phyloP scores from a whole-genome alignment of 2,329 filamentous ascomycete genomes.

The Parastagonospora avenae region DNA sequence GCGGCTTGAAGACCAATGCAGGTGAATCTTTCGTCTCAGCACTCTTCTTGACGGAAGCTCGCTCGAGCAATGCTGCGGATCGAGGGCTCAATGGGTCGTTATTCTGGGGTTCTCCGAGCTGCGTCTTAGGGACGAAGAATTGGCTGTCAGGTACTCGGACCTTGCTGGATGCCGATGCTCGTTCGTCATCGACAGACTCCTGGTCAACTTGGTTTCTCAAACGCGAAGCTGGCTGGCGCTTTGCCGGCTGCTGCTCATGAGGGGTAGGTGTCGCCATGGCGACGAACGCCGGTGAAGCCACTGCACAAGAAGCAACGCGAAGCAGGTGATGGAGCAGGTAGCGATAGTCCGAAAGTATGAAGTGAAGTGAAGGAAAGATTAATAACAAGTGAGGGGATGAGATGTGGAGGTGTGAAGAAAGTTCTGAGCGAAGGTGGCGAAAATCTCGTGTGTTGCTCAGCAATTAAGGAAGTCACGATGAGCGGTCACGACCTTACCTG shows the following conservation, averaged over 20 bases:
- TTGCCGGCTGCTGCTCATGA: conserved; percentile 9
- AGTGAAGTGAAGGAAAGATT: neutral
- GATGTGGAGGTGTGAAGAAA: neutral
- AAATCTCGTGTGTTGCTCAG: conserved; percentile 11
- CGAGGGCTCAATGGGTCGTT: neutral
- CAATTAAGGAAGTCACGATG: conserved; percentile 18
- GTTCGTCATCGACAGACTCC: conserved; percentile 20
- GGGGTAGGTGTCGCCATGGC: conserved; percentile 18
- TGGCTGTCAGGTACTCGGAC: conserved; percentile 28
- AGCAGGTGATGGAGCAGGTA: neutral
- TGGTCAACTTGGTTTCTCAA: conserved; percentile 26
- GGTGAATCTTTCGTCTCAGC: neutral
- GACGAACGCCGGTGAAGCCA: neutral
- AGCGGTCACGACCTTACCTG: neutral
- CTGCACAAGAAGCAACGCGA: neutral
- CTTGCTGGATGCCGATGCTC: neutral
- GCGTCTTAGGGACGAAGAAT: conserved; percentile 22
- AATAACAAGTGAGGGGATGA: neutral
- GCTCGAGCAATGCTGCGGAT: conserved; percentile 2
- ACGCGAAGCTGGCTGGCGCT: conserved; percentile 17
- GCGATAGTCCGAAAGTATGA: neutral
- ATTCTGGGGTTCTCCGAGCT: conserved; percentile 8
- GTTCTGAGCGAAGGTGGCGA: conserved; percentile 5
- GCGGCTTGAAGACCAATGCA: neutral
- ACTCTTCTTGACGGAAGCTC: conserved; percentile 3